phyloP scores from a whole-genome alignment of 176 grass and related monocot species.

The Aegilops umbellulata region DNA sequence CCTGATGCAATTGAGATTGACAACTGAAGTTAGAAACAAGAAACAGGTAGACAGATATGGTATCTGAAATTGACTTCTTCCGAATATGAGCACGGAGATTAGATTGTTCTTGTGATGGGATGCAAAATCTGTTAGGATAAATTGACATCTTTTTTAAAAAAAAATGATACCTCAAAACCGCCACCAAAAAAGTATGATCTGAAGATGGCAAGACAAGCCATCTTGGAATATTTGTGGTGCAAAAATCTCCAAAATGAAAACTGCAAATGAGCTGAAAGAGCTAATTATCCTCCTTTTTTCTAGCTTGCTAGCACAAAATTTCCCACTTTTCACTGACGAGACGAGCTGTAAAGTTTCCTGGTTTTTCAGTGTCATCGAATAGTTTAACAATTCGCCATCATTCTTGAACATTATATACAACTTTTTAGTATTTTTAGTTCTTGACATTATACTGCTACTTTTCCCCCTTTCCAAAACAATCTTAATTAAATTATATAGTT shows the following conservation, averaged over 20 bases:
- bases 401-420: not conserved
- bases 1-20: constrained; percentile 22
- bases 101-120: not conserved
- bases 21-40: not conserved
- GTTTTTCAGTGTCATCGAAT: not conserved
- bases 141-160: not conserved
- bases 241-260: not conserved
- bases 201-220: not conserved
- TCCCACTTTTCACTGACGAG: not conserved
- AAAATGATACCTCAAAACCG: not conserved
- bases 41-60: not conserved
- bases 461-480: not conserved
- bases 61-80: not conserved
- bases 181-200: not conserved
- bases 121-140: not conserved
- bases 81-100: not conserved
- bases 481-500: not conserved
- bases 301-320: not conserved
- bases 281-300: not conserved
- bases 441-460: not conserved
- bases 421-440: not conserved
- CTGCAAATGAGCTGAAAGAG: not conserved
- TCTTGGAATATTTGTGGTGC: not conserved
- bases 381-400: not conserved
- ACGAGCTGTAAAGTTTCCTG: not conserved